Base-by-base conservation (phyloP, 176 grass and related monocot genomes). In the Musa schizocarpa region DNA sequence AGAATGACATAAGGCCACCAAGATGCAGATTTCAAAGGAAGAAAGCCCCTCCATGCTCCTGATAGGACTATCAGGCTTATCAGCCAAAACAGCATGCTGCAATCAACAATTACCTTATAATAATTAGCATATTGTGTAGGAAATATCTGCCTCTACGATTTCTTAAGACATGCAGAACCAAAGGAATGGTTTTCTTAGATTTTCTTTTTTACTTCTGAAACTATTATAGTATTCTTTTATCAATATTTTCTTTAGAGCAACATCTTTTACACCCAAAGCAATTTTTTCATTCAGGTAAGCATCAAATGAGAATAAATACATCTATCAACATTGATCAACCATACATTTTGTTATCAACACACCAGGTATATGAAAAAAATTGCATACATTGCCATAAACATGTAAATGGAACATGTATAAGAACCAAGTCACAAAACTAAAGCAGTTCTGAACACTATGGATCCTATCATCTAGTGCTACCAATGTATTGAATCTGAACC, bases 11-110 rank as follows among this genome's bases (percentile, higher is more conserved):
- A 89, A 23, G 86, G 80, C 90, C 88, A 97, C 79, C 80, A 91
- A 27, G 71, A 43, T 67, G 86, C 76, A 12, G 90, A 87, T 50
- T 78, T 93, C 23, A 94, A 43, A 82, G 95, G 95, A 74, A 98
- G 90, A 78, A 98, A 91, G 14, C 78, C 78, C 80, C 86, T 91
- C 95, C 95, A 94, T 65, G 82, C 80, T 81, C 82, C 95, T 52
- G 90, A 92, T 62, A 98, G 90, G 50, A 94, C 19, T 72, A 98
- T 98, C 77, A 98, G 77, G 81, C 86, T 94, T 83, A 98, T 77
- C 21, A 98, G 78, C 95, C 95, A 98, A 83, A 98, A 98, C 73
- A 98, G 71, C 57, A 88, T 91, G 82, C 88, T 93, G 86, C 64
- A 52, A 70, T 21, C n/a, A 20, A 70, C 14, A 70, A 11, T 11